Conservation (phyloP, 306 rosid genomes). For the Dryas alaskensis region DNA sequence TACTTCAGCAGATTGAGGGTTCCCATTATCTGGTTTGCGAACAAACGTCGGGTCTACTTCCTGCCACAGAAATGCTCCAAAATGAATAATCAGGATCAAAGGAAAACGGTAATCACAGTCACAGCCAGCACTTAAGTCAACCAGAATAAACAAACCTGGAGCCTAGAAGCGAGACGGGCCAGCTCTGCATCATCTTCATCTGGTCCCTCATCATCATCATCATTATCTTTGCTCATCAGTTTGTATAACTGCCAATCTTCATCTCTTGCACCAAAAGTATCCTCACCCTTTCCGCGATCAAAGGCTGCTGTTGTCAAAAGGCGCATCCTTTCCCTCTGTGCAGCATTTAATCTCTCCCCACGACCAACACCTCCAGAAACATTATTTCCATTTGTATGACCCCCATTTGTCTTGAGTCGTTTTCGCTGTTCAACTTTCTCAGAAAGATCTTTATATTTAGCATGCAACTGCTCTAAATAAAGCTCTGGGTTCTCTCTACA, state of each 20-base stretch:
- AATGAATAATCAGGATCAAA: slow-evolving; percentile 4
- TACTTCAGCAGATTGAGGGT: slow-evolving; percentile 51
- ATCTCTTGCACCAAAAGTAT: slow-evolving; percentile 79
- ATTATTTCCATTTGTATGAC: slow-evolving; percentile 58
- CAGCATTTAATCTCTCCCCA: slow-evolving; percentile 90
- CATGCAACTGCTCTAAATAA: slow-evolving; percentile 69
- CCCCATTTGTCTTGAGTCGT: slow-evolving; percentile 62
- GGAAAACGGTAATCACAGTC: background rate
- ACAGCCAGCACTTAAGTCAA: background rate
- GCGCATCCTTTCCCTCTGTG: slow-evolving; percentile 98
- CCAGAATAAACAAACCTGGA: slow-evolving; percentile 56
- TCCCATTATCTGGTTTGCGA: slow-evolving; percentile 58
- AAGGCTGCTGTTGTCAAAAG: slow-evolving; percentile 95
- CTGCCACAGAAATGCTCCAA: slow-evolving; percentile 40
- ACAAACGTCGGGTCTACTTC: slow-evolving; percentile 83
- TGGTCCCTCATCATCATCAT: slow-evolving; percentile 71
- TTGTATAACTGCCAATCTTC: slow-evolving; percentile 99
- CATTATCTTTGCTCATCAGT: slow-evolving; percentile 69
- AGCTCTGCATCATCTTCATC: slow-evolving; percentile 74
- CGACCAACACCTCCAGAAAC: slow-evolving; percentile 73
- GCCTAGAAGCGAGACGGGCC: slow-evolving; percentile 66
- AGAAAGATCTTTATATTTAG: slow-evolving; percentile 66
- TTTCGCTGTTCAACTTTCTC: slow-evolving; percentile 76
- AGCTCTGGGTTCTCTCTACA: slow-evolving; percentile 84
- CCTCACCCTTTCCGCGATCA: slow-evolving; percentile 97